phyloP scores from a whole-genome alignment of 176 grass and related monocot species.

The Musa beccarii region DNA sequence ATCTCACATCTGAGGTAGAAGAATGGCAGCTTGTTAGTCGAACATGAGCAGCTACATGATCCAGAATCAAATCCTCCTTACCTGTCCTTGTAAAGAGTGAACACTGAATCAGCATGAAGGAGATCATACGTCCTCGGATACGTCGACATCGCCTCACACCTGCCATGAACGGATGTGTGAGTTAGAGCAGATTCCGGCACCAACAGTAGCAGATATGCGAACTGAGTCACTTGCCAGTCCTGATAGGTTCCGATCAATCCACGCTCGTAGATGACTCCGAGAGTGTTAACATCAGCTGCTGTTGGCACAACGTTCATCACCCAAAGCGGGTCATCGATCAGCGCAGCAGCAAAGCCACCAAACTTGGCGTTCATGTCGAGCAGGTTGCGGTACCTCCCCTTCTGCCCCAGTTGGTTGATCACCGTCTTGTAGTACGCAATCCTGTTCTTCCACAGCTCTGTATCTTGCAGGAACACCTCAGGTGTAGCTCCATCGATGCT shows the following conservation, averaged over 20 bases:
- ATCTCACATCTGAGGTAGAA: slow-evolving; percentile 46
- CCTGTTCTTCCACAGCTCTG: slow-evolving; percentile 65
- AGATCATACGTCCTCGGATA: slow-evolving; percentile 97
- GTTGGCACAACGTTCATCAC: slow-evolving; percentile 90
- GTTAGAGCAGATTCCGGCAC: not conserved
- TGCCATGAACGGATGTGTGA: slow-evolving; percentile 25
- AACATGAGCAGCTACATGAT: not conserved
- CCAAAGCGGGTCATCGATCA: slow-evolving; percentile 70
- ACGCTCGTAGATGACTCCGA: slow-evolving; percentile 83
- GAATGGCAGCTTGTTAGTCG: not conserved
- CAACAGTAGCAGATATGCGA: not conserved
- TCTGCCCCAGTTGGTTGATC: slow-evolving; percentile 52
- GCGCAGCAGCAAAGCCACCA: slow-evolving; percentile 69
- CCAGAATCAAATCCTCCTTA: slow-evolving; percentile 18
- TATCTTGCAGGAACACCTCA: slow-evolving; percentile 59
- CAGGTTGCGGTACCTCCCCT: slow-evolving; percentile 80
- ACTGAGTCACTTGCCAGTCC: slow-evolving; percentile 49
- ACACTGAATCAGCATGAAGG: slow-evolving; percentile 67
- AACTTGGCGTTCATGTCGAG: slow-evolving; percentile 81
- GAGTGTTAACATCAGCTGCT: slow-evolving; percentile 42
- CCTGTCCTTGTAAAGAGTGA: slow-evolving; percentile 73
- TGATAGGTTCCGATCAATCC: slow-evolving; percentile 94
- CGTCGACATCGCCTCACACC: slow-evolving; percentile 89
- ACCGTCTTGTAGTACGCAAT: slow-evolving; percentile 66
- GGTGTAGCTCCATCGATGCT: slow-evolving; percentile 52